Evolutionary conservation across 2,329 filamentous ascomycete genomes (phyloP).

Genomic region (Westerdykella ornata): DNA sequence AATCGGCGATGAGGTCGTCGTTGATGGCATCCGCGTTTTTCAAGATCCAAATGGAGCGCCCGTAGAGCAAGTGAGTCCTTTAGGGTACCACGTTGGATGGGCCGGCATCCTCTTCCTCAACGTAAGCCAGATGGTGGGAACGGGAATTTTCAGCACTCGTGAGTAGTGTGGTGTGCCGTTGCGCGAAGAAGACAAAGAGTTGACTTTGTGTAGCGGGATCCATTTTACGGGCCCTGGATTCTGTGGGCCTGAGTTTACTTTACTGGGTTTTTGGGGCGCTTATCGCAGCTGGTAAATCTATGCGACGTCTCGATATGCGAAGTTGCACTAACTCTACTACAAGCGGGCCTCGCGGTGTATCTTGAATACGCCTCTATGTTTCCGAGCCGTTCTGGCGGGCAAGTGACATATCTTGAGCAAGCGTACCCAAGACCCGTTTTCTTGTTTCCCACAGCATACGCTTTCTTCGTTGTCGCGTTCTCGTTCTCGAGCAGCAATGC

Average conservation of each 20-base stretch:
- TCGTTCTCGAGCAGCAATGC: conserved; percentile 29
- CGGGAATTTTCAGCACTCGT: conserved; percentile 27
- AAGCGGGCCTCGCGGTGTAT: conserved; percentile 23
- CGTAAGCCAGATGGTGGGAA: conserved; percentile 29
- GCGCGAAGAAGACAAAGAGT: not conserved
- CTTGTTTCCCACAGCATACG: conserved; percentile 25
- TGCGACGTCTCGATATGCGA: not conserved
- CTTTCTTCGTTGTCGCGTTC: conserved; percentile 24
- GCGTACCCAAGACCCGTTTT: conserved; percentile 23
- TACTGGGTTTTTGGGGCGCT: conserved; percentile 27
- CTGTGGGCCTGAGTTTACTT: conserved; percentile 22
- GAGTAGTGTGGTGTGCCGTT: conserved; percentile 6
- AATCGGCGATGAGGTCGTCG: conserved; percentile 22
- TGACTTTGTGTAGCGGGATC: conserved; percentile 15
- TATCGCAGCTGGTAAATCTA: conserved; percentile 17
- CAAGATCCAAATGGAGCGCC: conserved; percentile 28
- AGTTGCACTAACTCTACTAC: not conserved
- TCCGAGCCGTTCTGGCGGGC: conserved; percentile 24
- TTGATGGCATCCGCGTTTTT: conserved; percentile 17
- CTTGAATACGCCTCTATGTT: conserved; percentile 25
- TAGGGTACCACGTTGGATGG: conserved; percentile 29
- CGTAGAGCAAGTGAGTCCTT: conserved; percentile 24
- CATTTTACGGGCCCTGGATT: conserved; percentile 20
- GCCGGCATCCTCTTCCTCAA: conserved; percentile 27
- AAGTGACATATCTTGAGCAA: conserved; percentile 29